Conservation (phyloP, 441 rosid species). For the Gossypium lobatum region DNA sequence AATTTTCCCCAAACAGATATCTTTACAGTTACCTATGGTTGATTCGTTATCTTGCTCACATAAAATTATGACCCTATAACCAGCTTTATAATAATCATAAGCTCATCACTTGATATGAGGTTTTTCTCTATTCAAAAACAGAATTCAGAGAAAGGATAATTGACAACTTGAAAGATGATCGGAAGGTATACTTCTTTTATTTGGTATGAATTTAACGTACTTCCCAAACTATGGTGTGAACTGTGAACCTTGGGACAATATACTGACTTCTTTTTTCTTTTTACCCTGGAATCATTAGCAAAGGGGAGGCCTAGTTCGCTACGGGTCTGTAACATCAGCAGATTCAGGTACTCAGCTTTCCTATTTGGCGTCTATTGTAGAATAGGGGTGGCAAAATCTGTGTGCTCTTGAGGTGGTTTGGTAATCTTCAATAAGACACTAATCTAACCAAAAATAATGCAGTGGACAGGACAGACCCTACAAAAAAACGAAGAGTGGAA, state of each 20-base stretch:
- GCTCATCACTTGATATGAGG: neutral
- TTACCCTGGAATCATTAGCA: constrained; percentile 15
- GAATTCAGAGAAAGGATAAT: constrained; percentile 52
- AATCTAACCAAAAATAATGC: constrained; percentile 27
- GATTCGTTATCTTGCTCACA: too few relatives aligned
- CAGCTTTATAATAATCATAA: neutral
- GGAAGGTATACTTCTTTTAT: constrained; percentile 35
- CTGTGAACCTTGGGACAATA: constrained; percentile 4
- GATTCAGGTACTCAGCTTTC: constrained; percentile 38
- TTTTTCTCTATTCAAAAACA: constrained; percentile 20
- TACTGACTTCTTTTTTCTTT: constrained; percentile 9
- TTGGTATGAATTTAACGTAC: neutral
- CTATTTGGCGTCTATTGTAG: neutral
- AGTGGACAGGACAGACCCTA: constrained; percentile 59
- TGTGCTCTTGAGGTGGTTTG: neutral
- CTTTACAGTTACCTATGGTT: too few relatives aligned
- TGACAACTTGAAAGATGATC: constrained; percentile 54
- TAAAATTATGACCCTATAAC: too few relatives aligned
- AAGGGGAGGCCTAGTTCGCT: constrained; percentile 45
- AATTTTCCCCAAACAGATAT: too few relatives aligned
- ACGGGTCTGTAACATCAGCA: constrained; percentile 53
- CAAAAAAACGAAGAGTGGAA: constrained; percentile 73
- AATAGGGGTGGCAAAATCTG: neutral
- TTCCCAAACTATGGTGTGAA: neutral
- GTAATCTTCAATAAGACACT: constrained; percentile 12